These are phyloP conservation scores for Proliferodiscus dingleyae DNA, from an alignment of 2,329 filamentous ascomycete genomes.

Conservation along the genomic window DNA sequence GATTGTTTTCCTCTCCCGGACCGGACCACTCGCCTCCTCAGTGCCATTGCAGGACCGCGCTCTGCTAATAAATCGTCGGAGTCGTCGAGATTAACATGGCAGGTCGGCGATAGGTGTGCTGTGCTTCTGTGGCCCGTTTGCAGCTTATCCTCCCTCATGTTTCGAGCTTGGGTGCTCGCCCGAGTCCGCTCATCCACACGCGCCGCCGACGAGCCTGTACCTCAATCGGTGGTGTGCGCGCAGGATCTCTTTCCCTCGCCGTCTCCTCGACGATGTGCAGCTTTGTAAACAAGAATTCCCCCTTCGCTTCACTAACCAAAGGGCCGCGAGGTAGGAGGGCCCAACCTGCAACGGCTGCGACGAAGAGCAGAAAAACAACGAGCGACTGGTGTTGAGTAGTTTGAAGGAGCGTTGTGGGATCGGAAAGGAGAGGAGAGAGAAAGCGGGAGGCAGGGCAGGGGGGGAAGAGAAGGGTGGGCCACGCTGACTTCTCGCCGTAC, in stretches of 20 bases:
- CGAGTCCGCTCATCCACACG: slow-evolving; percentile 20
- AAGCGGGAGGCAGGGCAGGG: neutral
- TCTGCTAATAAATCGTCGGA: too few relatives aligned
- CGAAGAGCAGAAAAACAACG: slow-evolving; percentile 22
- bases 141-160: slow-evolving; percentile 23
- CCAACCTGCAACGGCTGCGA: slow-evolving; percentile 7
- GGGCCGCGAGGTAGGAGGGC: slow-evolving; percentile 8
- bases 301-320: slow-evolving; percentile 14
- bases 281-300: slow-evolving; percentile 7
- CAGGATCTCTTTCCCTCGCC: slow-evolving; percentile 18
- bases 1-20: slow-evolving; percentile 19
- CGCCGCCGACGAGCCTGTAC: slow-evolving; percentile 6
- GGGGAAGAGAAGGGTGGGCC: neutral
- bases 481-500: neutral
- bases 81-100: slow-evolving; percentile 16
- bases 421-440: slow-evolving; percentile 6
- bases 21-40: slow-evolving; percentile 4
- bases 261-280: neutral
- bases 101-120: slow-evolving; percentile 9
- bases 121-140: slow-evolving; percentile 13
- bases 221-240: slow-evolving; percentile 4
- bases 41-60: slow-evolving; percentile 8
- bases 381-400: slow-evolving; percentile 15
- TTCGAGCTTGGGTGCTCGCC: slow-evolving; percentile 16
- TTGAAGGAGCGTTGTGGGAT: slow-evolving; percentile 15